phyloP scores from a whole-genome alignment of 371 early-diverging fungal species.

The Apophysomyces variabilis region DNA sequence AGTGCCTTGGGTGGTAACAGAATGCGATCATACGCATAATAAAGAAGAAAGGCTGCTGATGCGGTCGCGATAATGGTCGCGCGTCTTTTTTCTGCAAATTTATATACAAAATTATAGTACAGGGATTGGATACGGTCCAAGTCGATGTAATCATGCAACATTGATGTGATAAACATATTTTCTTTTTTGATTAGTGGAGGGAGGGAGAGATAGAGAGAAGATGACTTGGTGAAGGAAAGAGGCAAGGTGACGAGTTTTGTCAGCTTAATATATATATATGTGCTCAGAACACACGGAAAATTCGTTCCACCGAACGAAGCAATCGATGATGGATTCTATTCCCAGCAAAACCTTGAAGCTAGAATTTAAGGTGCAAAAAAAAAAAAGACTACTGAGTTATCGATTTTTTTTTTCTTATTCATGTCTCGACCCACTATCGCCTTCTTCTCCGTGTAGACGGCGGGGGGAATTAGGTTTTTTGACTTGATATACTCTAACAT shows the following conservation, averaged over 20 bases:
- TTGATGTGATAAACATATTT: background rate
- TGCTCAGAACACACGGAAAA: no score
- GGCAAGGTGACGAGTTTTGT: background rate
- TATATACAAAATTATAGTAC: background rate
- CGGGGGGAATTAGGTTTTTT: background rate
- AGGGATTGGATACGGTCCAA: background rate
- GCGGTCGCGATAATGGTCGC: background rate
- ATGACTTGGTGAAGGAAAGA: background rate
- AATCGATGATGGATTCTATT: no score
- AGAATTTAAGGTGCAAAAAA: no score
- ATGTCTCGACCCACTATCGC: background rate
- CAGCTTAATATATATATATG: background rate
- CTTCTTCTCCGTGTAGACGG: background rate
- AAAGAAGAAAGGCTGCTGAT: background rate
- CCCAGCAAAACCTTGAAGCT: no score
- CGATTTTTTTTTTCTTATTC: no score
- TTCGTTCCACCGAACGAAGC: no score
- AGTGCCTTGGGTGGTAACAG: slow-evolving; percentile 7
- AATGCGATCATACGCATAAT: slow-evolving; percentile 3
- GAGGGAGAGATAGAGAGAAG: background rate
- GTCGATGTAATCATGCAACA: background rate
- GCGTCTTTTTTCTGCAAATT: background rate
- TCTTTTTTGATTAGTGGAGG: no score
- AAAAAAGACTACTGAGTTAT: no score
- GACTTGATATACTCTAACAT: background rate